A percentile compares a stretch with the other conserved stretches of the same genome.
phyloP scores from a whole-genome alignment of 768 basidiomycete species.

The Suillus decipiens region DNA sequence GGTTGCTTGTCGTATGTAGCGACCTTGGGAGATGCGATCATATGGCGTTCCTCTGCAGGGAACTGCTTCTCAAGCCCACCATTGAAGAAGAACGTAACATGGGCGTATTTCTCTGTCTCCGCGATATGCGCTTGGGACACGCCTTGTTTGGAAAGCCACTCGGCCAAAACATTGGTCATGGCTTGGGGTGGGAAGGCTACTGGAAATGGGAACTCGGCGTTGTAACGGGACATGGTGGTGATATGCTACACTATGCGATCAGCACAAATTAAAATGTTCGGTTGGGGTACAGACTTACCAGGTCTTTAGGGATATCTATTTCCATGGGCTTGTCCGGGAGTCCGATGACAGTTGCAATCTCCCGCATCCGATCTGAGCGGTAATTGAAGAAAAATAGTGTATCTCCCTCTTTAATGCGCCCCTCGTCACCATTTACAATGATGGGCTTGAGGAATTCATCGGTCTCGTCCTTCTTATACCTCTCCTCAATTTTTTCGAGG shows the following conservation, averaged over 20 bases:
- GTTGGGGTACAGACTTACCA: slow-evolving; percentile 48
- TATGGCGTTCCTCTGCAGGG: slow-evolving; percentile 73
- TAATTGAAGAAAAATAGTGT: slow-evolving; percentile 98
- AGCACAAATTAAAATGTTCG: not conserved
- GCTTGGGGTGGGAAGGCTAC: slow-evolving; percentile 92
- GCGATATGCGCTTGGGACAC: slow-evolving; percentile 89
- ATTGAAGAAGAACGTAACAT: slow-evolving; percentile 98
- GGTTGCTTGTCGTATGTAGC: slow-evolving; percentile 93
- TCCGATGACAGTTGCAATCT: slow-evolving; percentile 82
- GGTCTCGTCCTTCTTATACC: slow-evolving; percentile 83
- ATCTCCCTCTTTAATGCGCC: slow-evolving; percentile 83
- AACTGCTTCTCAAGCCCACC: slow-evolving; percentile 95
- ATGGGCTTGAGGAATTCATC: slow-evolving; percentile 97
- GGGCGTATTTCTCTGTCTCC: slow-evolving; percentile 98
- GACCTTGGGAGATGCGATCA: slow-evolving; percentile 92
- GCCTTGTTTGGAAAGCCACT: slow-evolving; percentile 81
- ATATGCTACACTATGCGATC: slow-evolving; percentile 54
- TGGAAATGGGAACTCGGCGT: slow-evolving; percentile 84
- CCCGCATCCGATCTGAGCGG: slow-evolving; percentile 94
- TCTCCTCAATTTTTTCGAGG: slow-evolving; percentile 67
- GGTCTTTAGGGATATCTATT: slow-evolving; percentile 73
- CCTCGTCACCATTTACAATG: slow-evolving; percentile 77
- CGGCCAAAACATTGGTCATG: slow-evolving; percentile 94
- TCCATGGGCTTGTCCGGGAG: slow-evolving; percentile 83
- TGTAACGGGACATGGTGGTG: slow-evolving; percentile 94